Conservation (phyloP, 2,329 filamentous ascomycete species). For the Diplodia scrobiculata region DNA sequence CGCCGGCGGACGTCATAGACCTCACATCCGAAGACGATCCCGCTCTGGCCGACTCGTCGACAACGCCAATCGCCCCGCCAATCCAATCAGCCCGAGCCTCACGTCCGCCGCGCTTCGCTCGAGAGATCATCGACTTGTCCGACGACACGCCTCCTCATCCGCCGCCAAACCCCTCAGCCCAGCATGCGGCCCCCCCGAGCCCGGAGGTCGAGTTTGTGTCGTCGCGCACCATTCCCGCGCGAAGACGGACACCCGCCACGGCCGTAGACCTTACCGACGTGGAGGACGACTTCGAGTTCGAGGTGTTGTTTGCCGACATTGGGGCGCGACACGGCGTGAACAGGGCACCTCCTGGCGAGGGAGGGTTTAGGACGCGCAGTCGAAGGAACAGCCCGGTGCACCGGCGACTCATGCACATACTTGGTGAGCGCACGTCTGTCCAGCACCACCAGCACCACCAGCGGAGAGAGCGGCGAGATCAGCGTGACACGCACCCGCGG, state of each 20-base stretch:
- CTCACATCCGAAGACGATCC: constrained; percentile 43
- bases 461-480: constrained; percentile 17
- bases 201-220: constrained; percentile 57
- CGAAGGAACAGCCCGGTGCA: constrained; percentile 10
- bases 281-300: constrained; percentile 14
- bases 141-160: constrained; percentile 41
- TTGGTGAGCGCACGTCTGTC: constrained; percentile 24
- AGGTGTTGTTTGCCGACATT: constrained; percentile 5
- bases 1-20: constrained; percentile 39
- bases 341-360: constrained; percentile 18
- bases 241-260: not conserved
- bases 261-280: constrained; percentile 28
- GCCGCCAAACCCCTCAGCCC: constrained; percentile 31
- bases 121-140: constrained; percentile 50
- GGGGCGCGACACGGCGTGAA: constrained; percentile 4
- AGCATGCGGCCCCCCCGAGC: constrained; percentile 36
- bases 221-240: constrained; percentile 31
- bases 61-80: constrained; percentile 29
- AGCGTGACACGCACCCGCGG: not conserved
- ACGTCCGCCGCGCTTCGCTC: constrained; percentile 47
- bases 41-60: constrained; percentile 34
- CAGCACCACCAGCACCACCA: constrained; percentile 15
- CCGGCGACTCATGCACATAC: constrained; percentile 18
- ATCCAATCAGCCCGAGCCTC: constrained; percentile 37
- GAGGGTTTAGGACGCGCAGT: constrained; percentile 20